Conservation (phyloP, 129 eudicot species). For the Arctium lappa region DNA sequence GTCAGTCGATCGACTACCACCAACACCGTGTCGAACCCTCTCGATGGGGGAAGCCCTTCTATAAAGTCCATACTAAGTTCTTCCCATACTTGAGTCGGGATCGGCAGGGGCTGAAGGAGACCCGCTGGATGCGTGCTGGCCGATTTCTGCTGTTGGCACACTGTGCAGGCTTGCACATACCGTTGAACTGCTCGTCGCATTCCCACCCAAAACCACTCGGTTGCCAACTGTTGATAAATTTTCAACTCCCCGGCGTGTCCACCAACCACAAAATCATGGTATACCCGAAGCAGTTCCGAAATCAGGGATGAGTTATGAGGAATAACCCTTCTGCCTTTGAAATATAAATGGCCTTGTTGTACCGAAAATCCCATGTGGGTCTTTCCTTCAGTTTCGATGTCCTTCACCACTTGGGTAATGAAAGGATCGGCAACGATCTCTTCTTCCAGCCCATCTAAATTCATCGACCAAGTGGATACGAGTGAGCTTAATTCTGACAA, state of each 20-base stretch:
- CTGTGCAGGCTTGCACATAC: not conserved
- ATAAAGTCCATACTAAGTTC: not conserved
- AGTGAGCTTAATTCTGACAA: not conserved
- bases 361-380: not conserved
- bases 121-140: not conserved
- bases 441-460: not conserved
- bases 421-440: not conserved
- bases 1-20: not conserved
- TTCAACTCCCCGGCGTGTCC: not conserved
- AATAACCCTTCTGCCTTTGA: not conserved
- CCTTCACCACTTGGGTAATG: not conserved
- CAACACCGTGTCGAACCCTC: not conserved
- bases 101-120: not conserved
- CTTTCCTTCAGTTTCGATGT: not conserved
- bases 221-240: not conserved
- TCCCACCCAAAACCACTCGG: conserved; percentile 8
- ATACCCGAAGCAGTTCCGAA: not conserved
- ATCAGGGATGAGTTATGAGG: not conserved
- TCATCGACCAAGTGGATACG: not conserved
- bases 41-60: not conserved
- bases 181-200: not conserved
- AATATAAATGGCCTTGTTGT: not conserved
- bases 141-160: not conserved
- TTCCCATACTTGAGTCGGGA: not conserved
- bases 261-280: not conserved